Evolutionary conservation across 306 rosid species (phyloP).

Genomic region (Medicago lupulina): DNA sequence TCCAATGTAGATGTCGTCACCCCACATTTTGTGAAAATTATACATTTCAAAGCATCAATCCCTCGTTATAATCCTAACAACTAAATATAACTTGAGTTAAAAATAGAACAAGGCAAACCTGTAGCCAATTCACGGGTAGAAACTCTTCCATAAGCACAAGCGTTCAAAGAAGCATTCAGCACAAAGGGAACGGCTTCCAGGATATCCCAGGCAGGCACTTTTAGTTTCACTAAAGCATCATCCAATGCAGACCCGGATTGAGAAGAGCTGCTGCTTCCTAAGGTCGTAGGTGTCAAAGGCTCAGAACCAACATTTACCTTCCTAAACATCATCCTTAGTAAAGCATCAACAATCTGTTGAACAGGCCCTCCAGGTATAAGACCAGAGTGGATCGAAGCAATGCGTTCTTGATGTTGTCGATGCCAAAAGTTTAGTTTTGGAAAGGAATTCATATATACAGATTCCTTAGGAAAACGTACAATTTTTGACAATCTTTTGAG

Average conservation of each 20-base stretch:
- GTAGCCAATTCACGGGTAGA: conserved; percentile 90
- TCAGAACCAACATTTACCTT: conserved; percentile 67
- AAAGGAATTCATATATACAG: conserved; percentile 75
- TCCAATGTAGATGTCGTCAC: conserved; percentile 25
- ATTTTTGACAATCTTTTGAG: conserved; percentile 63
- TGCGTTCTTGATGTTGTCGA: conserved; percentile 84
- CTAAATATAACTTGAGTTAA: conserved; percentile 34
- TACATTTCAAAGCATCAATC: conserved; percentile 19
- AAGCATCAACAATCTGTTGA: conserved; percentile 79
- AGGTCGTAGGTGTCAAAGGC: conserved; percentile 62
- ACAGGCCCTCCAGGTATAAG: conserved; percentile 73
- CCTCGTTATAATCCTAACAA: conserved; percentile 15
- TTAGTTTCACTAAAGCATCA: conserved; percentile 69
- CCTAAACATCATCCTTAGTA: conserved; percentile 73
- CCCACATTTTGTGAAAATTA: conserved; percentile 13
- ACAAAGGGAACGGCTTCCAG: conserved; percentile 93
- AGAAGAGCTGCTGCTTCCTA: conserved; percentile 70
- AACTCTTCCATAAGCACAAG: conserved; percentile 86
- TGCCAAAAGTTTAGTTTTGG: conserved; percentile 85
- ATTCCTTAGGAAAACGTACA: conserved; percentile 51
- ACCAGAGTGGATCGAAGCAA: conserved; percentile 74
- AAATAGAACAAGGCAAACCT: conserved; percentile 55
- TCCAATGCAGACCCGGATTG: conserved; percentile 63
- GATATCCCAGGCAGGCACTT: conserved; percentile 96
- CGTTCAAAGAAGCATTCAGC: conserved; percentile 90